These are phyloP conservation scores for Solioccasus polychromus DNA, from an alignment of 768 basidiomycete genomes.

Conservation along the genomic window DNA sequence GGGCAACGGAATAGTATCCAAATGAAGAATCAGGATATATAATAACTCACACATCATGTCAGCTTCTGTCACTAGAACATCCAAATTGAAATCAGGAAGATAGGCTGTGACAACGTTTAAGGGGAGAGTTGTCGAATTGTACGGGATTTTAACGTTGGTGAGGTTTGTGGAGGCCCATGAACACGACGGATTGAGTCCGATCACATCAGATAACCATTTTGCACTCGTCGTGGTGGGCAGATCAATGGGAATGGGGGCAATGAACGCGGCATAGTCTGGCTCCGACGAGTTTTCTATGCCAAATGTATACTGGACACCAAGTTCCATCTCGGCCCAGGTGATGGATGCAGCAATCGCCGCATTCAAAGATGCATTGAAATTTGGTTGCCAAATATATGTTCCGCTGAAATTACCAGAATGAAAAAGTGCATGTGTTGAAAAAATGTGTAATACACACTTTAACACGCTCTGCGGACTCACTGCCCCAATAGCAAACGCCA, in stretches of 20 bases:
- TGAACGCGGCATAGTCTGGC: constrained; percentile 15
- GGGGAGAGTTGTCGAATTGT: constrained; percentile 5
- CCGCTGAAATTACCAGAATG: constrained; percentile 8
- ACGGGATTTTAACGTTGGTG: too few relatives aligned
- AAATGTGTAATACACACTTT: constrained; percentile 17
- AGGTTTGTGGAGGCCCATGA: constrained; percentile 29
- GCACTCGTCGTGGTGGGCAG: constrained; percentile 17
- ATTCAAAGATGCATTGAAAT: constrained; percentile 6
- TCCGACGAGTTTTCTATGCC: constrained; percentile 9
- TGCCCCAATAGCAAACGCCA: constrained; percentile 25
- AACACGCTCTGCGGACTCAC: constrained; percentile 21
- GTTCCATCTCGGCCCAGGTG: constrained; percentile 25
- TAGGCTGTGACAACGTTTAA: constrained; percentile 10
- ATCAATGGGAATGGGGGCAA: constrained; percentile 19
- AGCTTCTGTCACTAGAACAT: constrained; percentile 6
- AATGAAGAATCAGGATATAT: too few relatives aligned
- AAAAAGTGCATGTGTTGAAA: background rate
- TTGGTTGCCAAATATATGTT: background rate
- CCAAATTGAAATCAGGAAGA: constrained; percentile 17
- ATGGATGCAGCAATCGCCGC: constrained; percentile 19
- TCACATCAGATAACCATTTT: constrained; percentile 30
- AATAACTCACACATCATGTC: background rate
- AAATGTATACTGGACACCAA: constrained; percentile 26
- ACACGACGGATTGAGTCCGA: constrained; percentile 25
- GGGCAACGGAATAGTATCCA: too few relatives aligned